Percentiles rank a stretch among this genome's conserved stretches.
Conservation (phyloP, 768 basidiomycete species). For the Panaeolus papilionaceus region DNA sequence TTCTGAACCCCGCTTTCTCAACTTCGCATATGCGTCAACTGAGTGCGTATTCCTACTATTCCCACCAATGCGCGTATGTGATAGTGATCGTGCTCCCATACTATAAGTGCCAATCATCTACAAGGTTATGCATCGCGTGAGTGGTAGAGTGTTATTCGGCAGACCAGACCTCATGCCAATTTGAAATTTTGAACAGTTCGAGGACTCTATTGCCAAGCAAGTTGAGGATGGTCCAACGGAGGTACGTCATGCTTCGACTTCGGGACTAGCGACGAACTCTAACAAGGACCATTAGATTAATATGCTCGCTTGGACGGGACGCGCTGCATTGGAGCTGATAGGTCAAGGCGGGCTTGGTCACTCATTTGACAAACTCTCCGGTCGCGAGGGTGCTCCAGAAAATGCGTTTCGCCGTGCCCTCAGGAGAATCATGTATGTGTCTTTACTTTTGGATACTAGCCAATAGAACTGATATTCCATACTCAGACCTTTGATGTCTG, state of each 20-base stretch:
- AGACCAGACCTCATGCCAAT: no score
- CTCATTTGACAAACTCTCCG: slow-evolving; percentile 46
- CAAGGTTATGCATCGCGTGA: slow-evolving; percentile 36
- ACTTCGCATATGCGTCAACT: slow-evolving; percentile 45
- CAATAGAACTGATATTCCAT: neutral
- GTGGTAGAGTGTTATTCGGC: neutral
- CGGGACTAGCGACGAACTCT: neutral
- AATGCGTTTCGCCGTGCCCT: slow-evolving; percentile 39
- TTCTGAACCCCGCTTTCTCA: slow-evolving; percentile 53
- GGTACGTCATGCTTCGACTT: slow-evolving; percentile 21
- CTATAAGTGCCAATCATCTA: slow-evolving; percentile 42
- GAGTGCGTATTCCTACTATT: slow-evolving; percentile 28
- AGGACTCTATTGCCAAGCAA: slow-evolving; percentile 30
- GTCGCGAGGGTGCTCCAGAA: slow-evolving; percentile 28
- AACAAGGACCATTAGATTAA: slow-evolving; percentile 37
- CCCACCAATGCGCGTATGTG: neutral
- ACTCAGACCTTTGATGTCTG: slow-evolving; percentile 25
- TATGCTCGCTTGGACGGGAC: slow-evolving; percentile 43
- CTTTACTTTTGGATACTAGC: no score
- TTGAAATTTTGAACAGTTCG: slow-evolving; percentile 28
- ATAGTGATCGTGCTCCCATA: neutral
- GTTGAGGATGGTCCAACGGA: slow-evolving; percentile 38
- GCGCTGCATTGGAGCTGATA: slow-evolving; percentile 56
- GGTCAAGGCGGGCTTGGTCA: slow-evolving; percentile 56
- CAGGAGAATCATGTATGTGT: slow-evolving; percentile 37